A percentile compares a stretch with the other conserved stretches of the same genome.
Conservation (phyloP, 2,329 filamentous ascomycete genomes). For the Claviceps purpurea region DNA sequence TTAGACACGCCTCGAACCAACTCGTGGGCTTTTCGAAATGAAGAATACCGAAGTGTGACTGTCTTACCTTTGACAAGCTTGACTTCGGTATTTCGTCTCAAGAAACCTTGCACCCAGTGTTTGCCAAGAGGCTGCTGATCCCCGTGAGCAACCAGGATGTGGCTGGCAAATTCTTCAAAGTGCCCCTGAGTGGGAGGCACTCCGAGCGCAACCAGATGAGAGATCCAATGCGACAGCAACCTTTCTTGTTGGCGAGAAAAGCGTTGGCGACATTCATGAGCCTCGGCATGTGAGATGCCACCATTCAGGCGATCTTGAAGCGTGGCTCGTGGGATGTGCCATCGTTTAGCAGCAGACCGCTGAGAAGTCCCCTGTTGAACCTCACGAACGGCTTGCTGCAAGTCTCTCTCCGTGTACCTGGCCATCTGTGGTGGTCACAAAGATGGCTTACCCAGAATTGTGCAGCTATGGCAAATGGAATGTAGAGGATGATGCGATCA, state of each 20-base stretch:
- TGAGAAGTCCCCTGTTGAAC: conserved; percentile 8
- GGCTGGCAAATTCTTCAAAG: conserved; percentile 7
- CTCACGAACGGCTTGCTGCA: conserved; percentile 8
- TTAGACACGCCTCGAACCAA: conserved; percentile 1
- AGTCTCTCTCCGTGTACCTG: conserved; percentile 8
- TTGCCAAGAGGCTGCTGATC: conserved; percentile 7
- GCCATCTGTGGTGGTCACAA: conserved; percentile 5
- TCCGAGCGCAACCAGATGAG: conserved; percentile 6
- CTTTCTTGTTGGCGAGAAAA: conserved; percentile 8
- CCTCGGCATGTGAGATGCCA: conserved; percentile 8
- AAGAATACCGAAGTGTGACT: neutral
- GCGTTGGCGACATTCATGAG: conserved; percentile 8
- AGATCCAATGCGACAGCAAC: conserved; percentile 7
- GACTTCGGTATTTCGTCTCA: conserved; percentile 7
- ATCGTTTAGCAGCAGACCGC: conserved; percentile 7
- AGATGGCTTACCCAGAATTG: neutral
- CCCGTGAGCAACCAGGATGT: conserved; percentile 6
- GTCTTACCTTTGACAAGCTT: conserved; percentile 8
- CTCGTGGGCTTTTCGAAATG: neutral
- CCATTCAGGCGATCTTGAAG: conserved; percentile 8
- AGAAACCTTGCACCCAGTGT: conserved; percentile 8
- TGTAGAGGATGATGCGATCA: neutral
- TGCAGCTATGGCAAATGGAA: neutral
- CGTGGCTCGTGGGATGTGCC: conserved; percentile 8
- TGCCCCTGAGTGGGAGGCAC: conserved; percentile 7